Percentiles rank a stretch among this genome's conserved stretches.
These are phyloP conservation scores for Trametopsis cervina DNA, from an alignment of 768 basidiomycete genomes.

Conservation along the genomic window DNA sequence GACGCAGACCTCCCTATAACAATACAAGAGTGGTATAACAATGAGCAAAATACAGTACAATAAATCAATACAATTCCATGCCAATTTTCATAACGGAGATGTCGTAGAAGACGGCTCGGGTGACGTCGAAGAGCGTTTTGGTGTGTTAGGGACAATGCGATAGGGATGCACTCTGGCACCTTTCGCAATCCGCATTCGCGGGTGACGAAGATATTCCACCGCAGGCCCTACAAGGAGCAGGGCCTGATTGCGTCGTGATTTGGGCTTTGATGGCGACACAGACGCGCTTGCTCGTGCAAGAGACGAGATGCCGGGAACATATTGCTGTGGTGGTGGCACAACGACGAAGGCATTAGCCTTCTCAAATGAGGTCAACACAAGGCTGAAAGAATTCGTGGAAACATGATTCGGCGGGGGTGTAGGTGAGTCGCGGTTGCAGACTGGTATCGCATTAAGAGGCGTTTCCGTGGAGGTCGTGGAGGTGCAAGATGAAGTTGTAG, in stretches of 20 bases:
- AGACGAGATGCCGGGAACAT: constrained; percentile 13
- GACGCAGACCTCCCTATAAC: neutral
- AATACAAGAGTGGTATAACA: neutral
- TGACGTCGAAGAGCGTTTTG: neutral
- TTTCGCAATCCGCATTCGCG: constrained; percentile 32
- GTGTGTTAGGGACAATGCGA: constrained; percentile 29
- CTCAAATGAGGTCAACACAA: constrained; percentile 45
- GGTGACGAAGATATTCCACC: constrained; percentile 38
- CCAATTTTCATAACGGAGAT: neutral
- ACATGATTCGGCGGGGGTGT: neutral
- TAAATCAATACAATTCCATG: neutral
- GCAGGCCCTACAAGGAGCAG: constrained; percentile 46
- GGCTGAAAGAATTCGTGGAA: constrained; percentile 19
- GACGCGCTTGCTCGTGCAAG: constrained; percentile 10
- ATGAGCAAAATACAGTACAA: neutral
- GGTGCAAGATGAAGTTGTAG: constrained; percentile 34
- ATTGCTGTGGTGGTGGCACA: constrained; percentile 21
- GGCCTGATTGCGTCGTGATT: constrained; percentile 17
- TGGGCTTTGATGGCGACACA: constrained; percentile 11
- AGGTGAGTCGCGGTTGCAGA: constrained; percentile 1
- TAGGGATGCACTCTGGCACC: constrained; percentile 53
- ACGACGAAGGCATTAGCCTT: constrained; percentile 47
- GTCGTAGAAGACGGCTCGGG: neutral
- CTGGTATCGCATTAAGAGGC: neutral
- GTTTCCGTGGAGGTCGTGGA: constrained; percentile 21